Percentiles rank a stretch among this genome's conserved stretches.
phyloP scores from a whole-genome alignment of 495 filamentous ascomycete species.

The Articulospora tetracladia region DNA sequence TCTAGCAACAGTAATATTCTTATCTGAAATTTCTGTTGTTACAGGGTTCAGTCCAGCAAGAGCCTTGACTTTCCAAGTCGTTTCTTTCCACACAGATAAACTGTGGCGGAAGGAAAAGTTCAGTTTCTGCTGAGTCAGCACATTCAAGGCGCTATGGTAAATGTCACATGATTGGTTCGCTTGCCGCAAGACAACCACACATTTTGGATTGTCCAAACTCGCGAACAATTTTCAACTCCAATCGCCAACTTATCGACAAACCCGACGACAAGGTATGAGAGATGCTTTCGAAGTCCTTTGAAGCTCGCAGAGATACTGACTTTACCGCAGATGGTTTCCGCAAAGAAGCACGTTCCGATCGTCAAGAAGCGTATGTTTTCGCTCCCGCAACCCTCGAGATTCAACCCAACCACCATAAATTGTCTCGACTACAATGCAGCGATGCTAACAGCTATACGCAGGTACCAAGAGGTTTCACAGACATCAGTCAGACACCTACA shows the following conservation, averaged over 20 bases:
- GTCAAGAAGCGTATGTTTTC: conserved; percentile 94
- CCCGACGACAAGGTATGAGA: conserved; percentile 23
- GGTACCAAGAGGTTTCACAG: conserved; percentile 88
- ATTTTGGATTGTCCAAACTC: background rate
- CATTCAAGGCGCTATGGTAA: background rate
- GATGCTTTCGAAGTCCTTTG: background rate
- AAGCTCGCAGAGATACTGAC: conserved; percentile 11
- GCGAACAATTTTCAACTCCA: background rate
- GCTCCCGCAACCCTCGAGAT: conserved; percentile 2
- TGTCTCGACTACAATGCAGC: background rate
- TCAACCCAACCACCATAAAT: conserved; percentile 12
- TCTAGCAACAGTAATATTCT: too few relatives aligned
- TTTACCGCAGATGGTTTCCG: conserved; percentile 79
- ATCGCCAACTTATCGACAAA: conserved; percentile 23
- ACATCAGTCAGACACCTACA: conserved; percentile 88
- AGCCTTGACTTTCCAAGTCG: too few relatives aligned
- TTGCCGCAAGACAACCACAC: background rate
- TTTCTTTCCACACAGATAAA: too few relatives aligned
- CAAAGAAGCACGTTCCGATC: conserved; percentile 98
- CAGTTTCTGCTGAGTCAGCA: background rate
- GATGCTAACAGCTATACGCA: conserved; percentile 30
- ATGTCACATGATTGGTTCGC: background rate
- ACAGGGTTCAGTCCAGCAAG: too few relatives aligned
- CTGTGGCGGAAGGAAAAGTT: too few relatives aligned
- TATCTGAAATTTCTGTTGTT: too few relatives aligned